Conservation (phyloP, 345 rosid genomes). For the Stellera chamaejasme region DNA sequence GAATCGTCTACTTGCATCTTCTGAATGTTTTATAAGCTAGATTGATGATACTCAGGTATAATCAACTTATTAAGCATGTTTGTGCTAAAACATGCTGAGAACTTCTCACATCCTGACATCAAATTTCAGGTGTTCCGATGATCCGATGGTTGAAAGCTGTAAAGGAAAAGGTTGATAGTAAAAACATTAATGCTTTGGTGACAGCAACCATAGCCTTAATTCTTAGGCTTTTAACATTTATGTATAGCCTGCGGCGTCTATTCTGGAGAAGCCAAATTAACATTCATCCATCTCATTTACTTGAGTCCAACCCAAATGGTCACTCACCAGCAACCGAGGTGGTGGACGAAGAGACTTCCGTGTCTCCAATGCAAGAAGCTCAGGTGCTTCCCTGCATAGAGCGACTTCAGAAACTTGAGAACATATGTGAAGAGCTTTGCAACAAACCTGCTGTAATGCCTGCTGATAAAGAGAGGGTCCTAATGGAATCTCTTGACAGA, state of each 20-base stretch:
- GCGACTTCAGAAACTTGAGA: constrained; percentile 72
- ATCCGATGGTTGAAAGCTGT: constrained; percentile 31
- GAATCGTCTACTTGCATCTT: too few relatives aligned
- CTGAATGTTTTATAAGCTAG: too few relatives aligned
- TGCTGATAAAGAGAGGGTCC: constrained; percentile 69
- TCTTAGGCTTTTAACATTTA: constrained; percentile 39
- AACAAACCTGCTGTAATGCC: constrained; percentile 70
- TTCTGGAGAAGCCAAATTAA: constrained; percentile 48
- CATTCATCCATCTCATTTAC: constrained; percentile 34
- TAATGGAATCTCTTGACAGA: constrained; percentile 73
- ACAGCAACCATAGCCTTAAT: constrained; percentile 33
- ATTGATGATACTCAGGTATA: too few relatives aligned
- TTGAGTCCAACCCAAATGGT: constrained; percentile 20
- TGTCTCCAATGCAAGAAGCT: constrained; percentile 32
- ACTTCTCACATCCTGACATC: not conserved
- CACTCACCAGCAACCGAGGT: constrained; percentile 20
- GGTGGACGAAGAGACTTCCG: constrained; percentile 13
- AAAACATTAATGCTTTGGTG: constrained; percentile 23
- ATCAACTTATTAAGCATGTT: not conserved
- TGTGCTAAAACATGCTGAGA: not conserved
- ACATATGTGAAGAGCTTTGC: constrained; percentile 44
- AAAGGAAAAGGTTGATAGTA: constrained; percentile 36
- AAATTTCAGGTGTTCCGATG: constrained; percentile 34
- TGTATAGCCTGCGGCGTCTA: constrained; percentile 27
- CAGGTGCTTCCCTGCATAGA: constrained; percentile 52